Conservation (phyloP, 2,329 filamentous ascomycete genomes). For the Monosporascus cannonballus region DNA sequence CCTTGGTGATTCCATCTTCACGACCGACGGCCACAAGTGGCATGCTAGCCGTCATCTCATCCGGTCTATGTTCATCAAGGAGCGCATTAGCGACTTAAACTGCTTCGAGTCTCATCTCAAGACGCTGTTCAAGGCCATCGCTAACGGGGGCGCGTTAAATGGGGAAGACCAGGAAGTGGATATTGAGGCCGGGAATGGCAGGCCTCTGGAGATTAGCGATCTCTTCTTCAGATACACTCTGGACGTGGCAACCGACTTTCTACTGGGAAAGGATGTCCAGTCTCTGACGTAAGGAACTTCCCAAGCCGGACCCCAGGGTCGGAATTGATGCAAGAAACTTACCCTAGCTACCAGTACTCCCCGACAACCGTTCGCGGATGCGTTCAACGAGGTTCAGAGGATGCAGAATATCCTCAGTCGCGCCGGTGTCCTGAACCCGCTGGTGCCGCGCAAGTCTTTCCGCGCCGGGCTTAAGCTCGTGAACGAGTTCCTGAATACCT, state of each 20-base stretch:
- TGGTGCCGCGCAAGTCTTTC: conserved; percentile 63
- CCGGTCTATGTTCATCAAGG: conserved; percentile 79
- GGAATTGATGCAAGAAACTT: background rate
- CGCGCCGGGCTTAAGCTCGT: conserved; percentile 59
- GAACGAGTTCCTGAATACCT: conserved; percentile 70
- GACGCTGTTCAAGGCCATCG: conserved; percentile 63
- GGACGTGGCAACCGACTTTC: conserved; percentile 80
- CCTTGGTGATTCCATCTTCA: conserved; percentile 71
- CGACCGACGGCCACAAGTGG: conserved; percentile 75
- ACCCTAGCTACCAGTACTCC: conserved; percentile 38
- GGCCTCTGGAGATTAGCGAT: conserved; percentile 63
- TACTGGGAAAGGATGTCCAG: conserved; percentile 71
- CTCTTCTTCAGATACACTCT: conserved; percentile 82
- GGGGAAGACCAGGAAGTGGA: conserved; percentile 60
- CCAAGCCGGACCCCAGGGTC: background rate
- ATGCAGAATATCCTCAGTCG: conserved; percentile 64
- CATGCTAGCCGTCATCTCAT: conserved; percentile 75
- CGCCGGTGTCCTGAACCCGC: conserved; percentile 53
- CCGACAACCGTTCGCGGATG: conserved; percentile 65
- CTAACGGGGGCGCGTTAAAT: conserved; percentile 49
- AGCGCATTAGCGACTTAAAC: conserved; percentile 75
- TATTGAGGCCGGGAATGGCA: conserved; percentile 53
- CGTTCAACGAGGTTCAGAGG: conserved; percentile 74
- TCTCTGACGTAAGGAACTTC: conserved; percentile 41
- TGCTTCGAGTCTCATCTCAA: conserved; percentile 76